Base-by-base conservation (phyloP, 225 moss, liverwort and hornwort species). In the Polytrichum commune region DNA sequence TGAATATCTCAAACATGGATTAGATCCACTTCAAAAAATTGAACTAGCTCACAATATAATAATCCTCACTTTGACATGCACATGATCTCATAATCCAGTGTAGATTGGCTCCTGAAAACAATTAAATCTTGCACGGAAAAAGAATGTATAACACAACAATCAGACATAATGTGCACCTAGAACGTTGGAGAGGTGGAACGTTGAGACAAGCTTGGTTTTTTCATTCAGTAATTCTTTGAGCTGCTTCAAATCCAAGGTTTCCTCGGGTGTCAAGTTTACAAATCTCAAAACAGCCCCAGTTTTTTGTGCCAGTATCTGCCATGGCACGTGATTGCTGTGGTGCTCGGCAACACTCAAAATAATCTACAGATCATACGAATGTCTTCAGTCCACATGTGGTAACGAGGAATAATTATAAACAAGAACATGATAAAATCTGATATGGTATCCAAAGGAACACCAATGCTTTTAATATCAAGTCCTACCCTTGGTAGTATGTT, bases 321-420 rank as follows among this genome's bases (percentile, higher is more conserved):
- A 95, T 1, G 95, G 95, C 23, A 95, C 88, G 55, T 91, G 82
- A 69, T 95, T 95, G 85, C 93, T 95, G 75, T 95, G 93, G 76
- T 95, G 93, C 83, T 95, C 95, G 28, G 93, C 95, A 53, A 91
- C 88, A 72, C 81, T 83, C 64, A 95, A 60, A 56, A 95, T 79
- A 32, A 95, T 84, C 95, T 95, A 80, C 72, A 63, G 69, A 64
- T 18, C 57, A 27, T 8, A 46, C 16, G 18, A 27, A 64, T 19
- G 27, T 4, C 8, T 61, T 19, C 4, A 46, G 4, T 26, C 35
- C 46, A 46, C 16, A 46, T 13, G 46, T 46, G 16, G 46, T 16
- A 46, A 13, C 16, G 4, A 10, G 16, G 46, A 46, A 46, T 13
- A 46, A 13, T 46, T 16, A 69, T 16, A 13, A 16, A 18, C 27